Conservation (phyloP, 371 early-diverging fungal species). For the Mucor racemosus region DNA sequence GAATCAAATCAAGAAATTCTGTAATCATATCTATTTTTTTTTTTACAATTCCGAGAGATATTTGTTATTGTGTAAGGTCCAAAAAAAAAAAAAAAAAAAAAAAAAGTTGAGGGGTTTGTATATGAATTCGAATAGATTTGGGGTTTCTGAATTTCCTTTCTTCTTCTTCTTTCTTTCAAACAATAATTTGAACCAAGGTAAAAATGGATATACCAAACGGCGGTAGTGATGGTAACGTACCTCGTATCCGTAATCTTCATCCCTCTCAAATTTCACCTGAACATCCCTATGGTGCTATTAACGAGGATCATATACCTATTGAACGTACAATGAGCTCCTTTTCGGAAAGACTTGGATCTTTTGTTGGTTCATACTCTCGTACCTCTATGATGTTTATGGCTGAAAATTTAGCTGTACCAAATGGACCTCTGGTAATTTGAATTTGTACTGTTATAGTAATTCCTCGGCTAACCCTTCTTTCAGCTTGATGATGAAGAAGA, state of each 20-base stretch:
- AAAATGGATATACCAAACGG: constrained; percentile 7
- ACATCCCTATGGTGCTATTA: constrained; percentile 17
- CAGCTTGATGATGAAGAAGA: constrained; percentile 36
- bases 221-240: constrained; percentile 15
- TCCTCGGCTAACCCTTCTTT: neutral
- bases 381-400: constrained; percentile 58
- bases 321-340: constrained; percentile 19
- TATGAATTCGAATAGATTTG: neutral
- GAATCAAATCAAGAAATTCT: neutral
- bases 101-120: neutral
- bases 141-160: neutral
- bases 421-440: constrained; percentile 17
- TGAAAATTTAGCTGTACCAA: constrained; percentile 50
- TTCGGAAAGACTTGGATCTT: constrained; percentile 20
- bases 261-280: constrained; percentile 37
- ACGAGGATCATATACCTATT: constrained; percentile 15
- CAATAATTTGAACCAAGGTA: neutral
- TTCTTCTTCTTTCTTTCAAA: neutral
- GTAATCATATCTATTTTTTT: neutral
- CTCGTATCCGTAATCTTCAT: constrained; percentile 45
- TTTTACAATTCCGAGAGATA: neutral
- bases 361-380: constrained; percentile 56
- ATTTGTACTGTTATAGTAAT: neutral
- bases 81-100: too few species aligned
- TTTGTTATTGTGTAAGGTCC: neutral